Percentiles rank a stretch among this genome's conserved stretches.
These are phyloP conservation scores for Aspergillus ochraceoroseus DNA, from an alignment of 2,329 filamentous ascomycete genomes.

Conservation along the genomic window DNA sequence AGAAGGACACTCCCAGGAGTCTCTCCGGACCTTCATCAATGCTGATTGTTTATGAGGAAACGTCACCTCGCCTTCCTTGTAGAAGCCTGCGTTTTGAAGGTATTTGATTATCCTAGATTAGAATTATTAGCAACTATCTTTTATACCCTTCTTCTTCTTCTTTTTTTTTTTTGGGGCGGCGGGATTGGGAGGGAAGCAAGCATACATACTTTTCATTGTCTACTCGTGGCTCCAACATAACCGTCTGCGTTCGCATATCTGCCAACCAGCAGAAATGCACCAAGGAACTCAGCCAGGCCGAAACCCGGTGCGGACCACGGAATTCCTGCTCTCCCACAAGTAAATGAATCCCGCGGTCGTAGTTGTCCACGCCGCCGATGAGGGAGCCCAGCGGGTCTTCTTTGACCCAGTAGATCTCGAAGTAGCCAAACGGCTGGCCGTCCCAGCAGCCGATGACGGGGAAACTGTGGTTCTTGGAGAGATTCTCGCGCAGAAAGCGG, in stretches of 20 bases:
- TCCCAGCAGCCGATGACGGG: slow-evolving; percentile 93
- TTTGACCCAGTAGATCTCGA: slow-evolving; percentile 98
- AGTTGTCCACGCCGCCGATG: slow-evolving; percentile 65
- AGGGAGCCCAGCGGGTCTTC: slow-evolving; percentile 74
- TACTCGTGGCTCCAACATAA: slow-evolving; percentile 82
- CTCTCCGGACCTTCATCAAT: slow-evolving; percentile 71
- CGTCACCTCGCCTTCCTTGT: slow-evolving; percentile 76
- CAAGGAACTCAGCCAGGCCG: slow-evolving; percentile 74
- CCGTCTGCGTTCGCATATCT: slow-evolving; percentile 73
- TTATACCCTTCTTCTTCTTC: too few species aligned
- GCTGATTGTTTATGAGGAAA: slow-evolving; percentile 93
- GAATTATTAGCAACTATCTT: slow-evolving; percentile 15
- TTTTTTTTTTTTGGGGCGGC: too few species aligned
- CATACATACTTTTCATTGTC: slow-evolving; percentile 76
- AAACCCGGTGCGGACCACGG: slow-evolving; percentile 68
- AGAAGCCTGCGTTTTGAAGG: slow-evolving; percentile 70
- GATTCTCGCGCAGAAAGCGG: slow-evolving; percentile 61
- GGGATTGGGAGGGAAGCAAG: not conserved
- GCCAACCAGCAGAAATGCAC: slow-evolving; percentile 79
- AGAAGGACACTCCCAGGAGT: slow-evolving; percentile 70
- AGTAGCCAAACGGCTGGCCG: slow-evolving; percentile 91
- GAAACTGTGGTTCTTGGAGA: slow-evolving; percentile 71
- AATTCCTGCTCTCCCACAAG: slow-evolving; percentile 91
- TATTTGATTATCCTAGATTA: slow-evolving; percentile 60
- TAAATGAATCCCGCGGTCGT: slow-evolving; percentile 82